Evolutionary conservation across 1,284 basidiomycete genomes (phyloP).

Genomic region (Cryptococcus sp.): DNA sequence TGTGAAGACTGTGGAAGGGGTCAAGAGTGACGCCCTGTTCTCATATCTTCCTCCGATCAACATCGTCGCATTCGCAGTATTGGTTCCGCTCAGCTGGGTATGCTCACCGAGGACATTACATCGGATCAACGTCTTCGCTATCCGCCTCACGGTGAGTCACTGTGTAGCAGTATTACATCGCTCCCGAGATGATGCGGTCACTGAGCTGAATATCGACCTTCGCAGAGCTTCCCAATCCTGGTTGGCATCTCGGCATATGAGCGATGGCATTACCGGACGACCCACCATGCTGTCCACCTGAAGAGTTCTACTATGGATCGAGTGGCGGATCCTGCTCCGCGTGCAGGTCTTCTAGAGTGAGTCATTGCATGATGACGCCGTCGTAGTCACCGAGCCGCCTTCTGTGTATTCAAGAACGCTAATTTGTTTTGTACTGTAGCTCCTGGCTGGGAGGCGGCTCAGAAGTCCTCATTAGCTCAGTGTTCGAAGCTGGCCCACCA

Average conservation of each 20-base stretch:
- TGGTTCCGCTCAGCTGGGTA: constrained; percentile 73
- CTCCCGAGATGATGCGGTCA: constrained; percentile 7
- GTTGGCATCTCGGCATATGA: constrained; percentile 78
- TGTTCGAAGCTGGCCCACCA: constrained; percentile 47
- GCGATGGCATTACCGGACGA: constrained; percentile 55
- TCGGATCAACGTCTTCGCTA: constrained; percentile 76
- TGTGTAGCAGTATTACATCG: not conserved
- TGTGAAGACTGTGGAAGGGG: constrained; percentile 83
- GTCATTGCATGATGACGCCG: constrained; percentile 5
- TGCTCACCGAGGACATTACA: constrained; percentile 73
- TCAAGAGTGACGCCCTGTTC: constrained; percentile 86
- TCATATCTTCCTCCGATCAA: constrained; percentile 76
- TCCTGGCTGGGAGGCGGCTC: constrained; percentile 48
- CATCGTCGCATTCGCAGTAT: constrained; percentile 65
- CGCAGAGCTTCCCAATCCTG: constrained; percentile 73
- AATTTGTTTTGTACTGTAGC: constrained; percentile 14
- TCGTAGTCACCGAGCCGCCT: not conserved
- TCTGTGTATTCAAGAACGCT: too few relatives aligned
- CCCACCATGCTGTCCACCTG: constrained; percentile 28
- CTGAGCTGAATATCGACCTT: not conserved
- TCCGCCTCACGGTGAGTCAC: constrained; percentile 65
- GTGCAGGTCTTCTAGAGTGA: constrained; percentile 41
- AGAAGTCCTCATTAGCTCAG: constrained; percentile 44
- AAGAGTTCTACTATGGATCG: constrained; percentile 26
- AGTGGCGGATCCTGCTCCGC: constrained; percentile 16